These are phyloP conservation scores for Naganishia vishniacii DNA, from an alignment of 768 basidiomycete genomes.

Conservation along the genomic window DNA sequence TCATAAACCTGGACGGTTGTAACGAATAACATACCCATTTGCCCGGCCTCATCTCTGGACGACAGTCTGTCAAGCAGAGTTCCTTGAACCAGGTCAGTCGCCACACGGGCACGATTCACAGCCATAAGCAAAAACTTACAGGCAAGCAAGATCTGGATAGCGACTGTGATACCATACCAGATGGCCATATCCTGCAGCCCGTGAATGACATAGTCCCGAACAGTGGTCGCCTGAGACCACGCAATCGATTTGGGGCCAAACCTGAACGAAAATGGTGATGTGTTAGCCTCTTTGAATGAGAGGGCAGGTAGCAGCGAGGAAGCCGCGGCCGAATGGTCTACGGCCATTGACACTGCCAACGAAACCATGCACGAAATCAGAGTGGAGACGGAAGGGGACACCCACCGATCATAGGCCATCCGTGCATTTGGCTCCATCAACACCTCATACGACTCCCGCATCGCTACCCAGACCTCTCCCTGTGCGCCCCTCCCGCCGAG, in stretches of 20 bases:
- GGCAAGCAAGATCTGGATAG: slow-evolving; percentile 1
- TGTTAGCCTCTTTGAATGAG: too few relatives aligned
- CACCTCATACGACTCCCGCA: slow-evolving; percentile 10
- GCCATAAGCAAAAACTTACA: slow-evolving; percentile 6
- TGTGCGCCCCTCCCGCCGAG: background rate
- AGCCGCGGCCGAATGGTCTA: too few relatives aligned
- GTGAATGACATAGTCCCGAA: background rate
- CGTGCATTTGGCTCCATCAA: slow-evolving; percentile 13
- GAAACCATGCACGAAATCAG: too few relatives aligned
- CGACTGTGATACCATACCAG: slow-evolving; percentile 12
- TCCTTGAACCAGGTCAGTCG: too few relatives aligned
- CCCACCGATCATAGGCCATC: slow-evolving; percentile 19
- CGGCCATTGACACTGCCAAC: too few relatives aligned
- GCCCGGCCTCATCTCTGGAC: slow-evolving; percentile 10
- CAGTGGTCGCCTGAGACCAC: slow-evolving; percentile 10
- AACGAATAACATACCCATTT: slow-evolving; percentile 5
- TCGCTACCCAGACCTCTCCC: background rate
- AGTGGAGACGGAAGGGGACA: background rate
- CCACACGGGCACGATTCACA: too few relatives aligned
- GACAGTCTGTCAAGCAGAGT: background rate
- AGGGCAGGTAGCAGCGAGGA: too few relatives aligned
- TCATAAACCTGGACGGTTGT: background rate
- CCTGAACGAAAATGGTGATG: too few relatives aligned
- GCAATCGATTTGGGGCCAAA: slow-evolving; percentile 10
- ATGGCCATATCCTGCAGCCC: slow-evolving; percentile 6